Conservation (phyloP, 768 basidiomycete genomes). For the Floccularia luteovirens region DNA sequence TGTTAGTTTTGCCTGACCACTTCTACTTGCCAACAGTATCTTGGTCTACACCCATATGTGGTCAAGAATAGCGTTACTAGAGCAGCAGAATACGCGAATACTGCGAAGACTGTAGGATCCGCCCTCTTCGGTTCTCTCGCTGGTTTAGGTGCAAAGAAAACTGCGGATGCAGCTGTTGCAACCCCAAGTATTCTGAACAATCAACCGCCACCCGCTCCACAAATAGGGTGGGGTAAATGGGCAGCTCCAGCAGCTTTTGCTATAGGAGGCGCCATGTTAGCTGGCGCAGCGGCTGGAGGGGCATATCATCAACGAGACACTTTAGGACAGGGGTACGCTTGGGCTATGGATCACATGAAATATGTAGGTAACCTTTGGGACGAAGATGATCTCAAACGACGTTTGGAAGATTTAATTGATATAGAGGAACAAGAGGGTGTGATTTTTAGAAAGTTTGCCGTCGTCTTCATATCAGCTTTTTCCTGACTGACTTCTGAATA, state of each 20-base stretch:
- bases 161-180: slow-evolving; percentile 18
- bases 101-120: slow-evolving; percentile 57
- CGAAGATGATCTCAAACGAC: slow-evolving; percentile 46
- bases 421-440: slow-evolving; percentile 58
- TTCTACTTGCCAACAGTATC: slow-evolving; percentile 44
- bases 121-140: slow-evolving; percentile 53
- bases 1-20: background rate
- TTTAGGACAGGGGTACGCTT: slow-evolving; percentile 58
- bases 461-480: background rate
- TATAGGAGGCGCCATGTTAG: slow-evolving; percentile 66
- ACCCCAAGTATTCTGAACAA: slow-evolving; percentile 8
- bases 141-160: slow-evolving; percentile 38
- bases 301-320: slow-evolving; percentile 81
- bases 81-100: slow-evolving; percentile 59
- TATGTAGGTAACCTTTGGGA: slow-evolving; percentile 88
- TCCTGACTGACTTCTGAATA: background rate
- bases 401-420: slow-evolving; percentile 56
- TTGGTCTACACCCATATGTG: slow-evolving; percentile 78
- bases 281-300: slow-evolving; percentile 78
- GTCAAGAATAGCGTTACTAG: slow-evolving; percentile 81
- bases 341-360: slow-evolving; percentile 85
- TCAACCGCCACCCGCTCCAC: background rate
- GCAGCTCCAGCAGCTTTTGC: slow-evolving; percentile 57
- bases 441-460: slow-evolving; percentile 62
- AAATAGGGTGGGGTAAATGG: slow-evolving; percentile 49